phyloP scores from a whole-genome alignment of 2,329 filamentous ascomycete species.

The Phialophora tarda region DNA sequence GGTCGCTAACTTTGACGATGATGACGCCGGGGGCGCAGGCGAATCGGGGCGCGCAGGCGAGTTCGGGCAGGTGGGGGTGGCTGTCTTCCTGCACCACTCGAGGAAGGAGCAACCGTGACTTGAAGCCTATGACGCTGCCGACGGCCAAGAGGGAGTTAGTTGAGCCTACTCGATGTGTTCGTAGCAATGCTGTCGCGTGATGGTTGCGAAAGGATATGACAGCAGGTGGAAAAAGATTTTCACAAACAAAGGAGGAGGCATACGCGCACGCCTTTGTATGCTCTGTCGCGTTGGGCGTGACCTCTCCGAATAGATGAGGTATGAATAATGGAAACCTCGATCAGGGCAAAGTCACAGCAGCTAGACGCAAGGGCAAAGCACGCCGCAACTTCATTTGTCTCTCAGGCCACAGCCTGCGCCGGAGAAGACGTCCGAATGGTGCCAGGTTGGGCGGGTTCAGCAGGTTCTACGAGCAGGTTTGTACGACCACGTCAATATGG shows the following conservation, averaged over 20 bases:
- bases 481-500: constrained; percentile 7
- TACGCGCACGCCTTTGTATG: constrained; percentile 27
- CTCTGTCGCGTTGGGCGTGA: constrained; percentile 25
- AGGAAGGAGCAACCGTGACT: background rate
- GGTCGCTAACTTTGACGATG: background rate
- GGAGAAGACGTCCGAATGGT: background rate
- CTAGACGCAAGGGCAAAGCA: constrained; percentile 11
- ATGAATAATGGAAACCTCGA: constrained; percentile 39
- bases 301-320: constrained; percentile 20
- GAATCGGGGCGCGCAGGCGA: background rate
- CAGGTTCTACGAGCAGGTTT: background rate
- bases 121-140: background rate
- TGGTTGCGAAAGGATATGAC: background rate
- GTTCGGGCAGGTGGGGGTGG: background rate
- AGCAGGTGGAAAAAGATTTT: constrained; percentile 4
- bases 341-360: constrained; percentile 23
- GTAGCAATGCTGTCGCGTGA: background rate
- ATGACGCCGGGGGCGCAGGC: constrained; percentile 2
- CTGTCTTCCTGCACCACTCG: background rate
- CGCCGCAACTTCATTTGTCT: background rate
- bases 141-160: background rate
- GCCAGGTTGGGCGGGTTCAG: background rate
- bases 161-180: background rate
- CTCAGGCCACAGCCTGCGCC: background rate
- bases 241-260: constrained; percentile 1